A percentile compares a stretch with the other conserved stretches of the same genome.
These are phyloP conservation scores for Platanthera zijinensis DNA, from an alignment of 106 monocot species.

Conservation along the genomic window DNA sequence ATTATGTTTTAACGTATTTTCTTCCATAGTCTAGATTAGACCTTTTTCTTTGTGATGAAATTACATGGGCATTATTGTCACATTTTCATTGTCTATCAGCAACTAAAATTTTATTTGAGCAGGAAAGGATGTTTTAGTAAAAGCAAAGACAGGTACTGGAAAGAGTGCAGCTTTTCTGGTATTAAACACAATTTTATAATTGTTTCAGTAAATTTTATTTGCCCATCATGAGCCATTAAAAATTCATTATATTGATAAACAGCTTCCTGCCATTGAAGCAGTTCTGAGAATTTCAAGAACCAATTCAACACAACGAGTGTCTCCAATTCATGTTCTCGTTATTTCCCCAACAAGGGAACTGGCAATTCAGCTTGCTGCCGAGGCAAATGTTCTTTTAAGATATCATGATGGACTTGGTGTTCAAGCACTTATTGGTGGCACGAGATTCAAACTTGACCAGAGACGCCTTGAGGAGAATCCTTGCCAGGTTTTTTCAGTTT, in stretches of 20 bases:
- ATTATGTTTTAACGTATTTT: neutral
- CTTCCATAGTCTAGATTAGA: neutral
- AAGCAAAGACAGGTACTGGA: conserved; percentile 88
- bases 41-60: neutral
- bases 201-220: neutral
- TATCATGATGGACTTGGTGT: conserved; percentile 72
- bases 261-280: conserved; percentile 98
- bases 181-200: conserved; percentile 13
- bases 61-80: neutral
- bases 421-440: conserved; percentile 86
- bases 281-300: conserved; percentile 46
- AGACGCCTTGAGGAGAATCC: conserved; percentile 78
- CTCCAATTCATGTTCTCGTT: conserved; percentile 63
- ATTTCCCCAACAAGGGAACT: conserved; percentile 93
- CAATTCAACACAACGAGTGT: conserved; percentile 29
- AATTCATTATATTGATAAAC: conserved; percentile 47
- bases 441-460: conserved; percentile 92
- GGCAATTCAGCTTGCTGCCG: conserved; percentile 89
- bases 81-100: neutral
- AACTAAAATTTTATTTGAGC: conserved; percentile 3
- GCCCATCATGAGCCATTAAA: conserved; percentile 6
- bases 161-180: conserved; percentile 92
- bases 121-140: conserved; percentile 91
- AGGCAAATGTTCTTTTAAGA: conserved; percentile 72
- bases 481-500: conserved; percentile 59